These are phyloP conservation scores for Pythium dissimile DNA, from an alignment of 352 stramenopile species.

Conservation along the genomic window DNA sequence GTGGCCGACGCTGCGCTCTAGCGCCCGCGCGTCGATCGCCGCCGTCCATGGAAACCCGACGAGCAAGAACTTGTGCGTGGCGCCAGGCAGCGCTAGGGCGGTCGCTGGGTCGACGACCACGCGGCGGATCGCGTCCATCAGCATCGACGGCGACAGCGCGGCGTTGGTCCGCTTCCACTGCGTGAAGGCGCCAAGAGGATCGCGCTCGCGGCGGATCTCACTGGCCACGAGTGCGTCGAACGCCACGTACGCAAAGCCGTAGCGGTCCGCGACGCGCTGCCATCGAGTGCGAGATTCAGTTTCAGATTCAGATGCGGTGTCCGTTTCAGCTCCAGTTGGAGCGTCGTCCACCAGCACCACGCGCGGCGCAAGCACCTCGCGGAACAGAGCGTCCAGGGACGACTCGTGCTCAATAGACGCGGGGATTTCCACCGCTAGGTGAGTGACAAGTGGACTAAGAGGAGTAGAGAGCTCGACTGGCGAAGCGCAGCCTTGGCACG, in stretches of 20 bases:
- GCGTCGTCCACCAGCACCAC: conserved; percentile 30
- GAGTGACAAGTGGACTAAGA: neutral
- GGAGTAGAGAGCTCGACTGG: neutral
- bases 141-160: conserved; percentile 13
- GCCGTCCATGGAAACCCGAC: conserved; percentile 40
- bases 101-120: conserved; percentile 8
- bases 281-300: conserved; percentile 3
- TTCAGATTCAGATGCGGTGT: too few species aligned
- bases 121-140: conserved; percentile 26
- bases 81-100: neutral
- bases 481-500: neutral
- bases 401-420: neutral
- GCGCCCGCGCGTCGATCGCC: conserved; percentile 17
- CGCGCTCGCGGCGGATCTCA: conserved; percentile 22
- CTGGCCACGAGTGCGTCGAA: conserved; percentile 20
- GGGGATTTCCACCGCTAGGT: conserved; percentile 3
- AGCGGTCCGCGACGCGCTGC: neutral
- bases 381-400: conserved; percentile 22
- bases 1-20: conserved; percentile 30
- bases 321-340: too few species aligned
- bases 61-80: conserved; percentile 39
- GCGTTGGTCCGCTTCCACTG: conserved; percentile 31
- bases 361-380: conserved; percentile 28
- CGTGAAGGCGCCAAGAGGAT: conserved; percentile 21
- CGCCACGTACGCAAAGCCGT: conserved; percentile 8